Conservation (phyloP, 1,284 basidiomycete genomes). For the Coniferiporia sulphurascens region DNA sequence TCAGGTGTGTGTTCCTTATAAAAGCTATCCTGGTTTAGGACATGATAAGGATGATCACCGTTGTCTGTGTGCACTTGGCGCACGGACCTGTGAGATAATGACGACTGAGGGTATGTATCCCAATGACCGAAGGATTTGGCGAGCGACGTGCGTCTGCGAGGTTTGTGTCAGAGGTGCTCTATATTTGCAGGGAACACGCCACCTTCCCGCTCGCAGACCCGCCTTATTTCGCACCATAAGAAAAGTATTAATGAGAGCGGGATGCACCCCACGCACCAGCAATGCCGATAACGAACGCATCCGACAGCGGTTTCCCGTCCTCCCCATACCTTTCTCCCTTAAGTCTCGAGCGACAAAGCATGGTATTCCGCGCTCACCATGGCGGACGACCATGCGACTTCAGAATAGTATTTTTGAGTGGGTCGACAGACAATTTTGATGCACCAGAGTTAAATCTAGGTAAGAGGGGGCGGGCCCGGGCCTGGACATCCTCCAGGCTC, state of each 20-base stretch:
- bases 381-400: constrained; percentile 79
- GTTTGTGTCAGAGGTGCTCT: constrained; percentile 9
- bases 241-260: constrained; percentile 8
- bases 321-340: constrained; percentile 58
- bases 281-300: constrained; percentile 91
- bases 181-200: constrained; percentile 18
- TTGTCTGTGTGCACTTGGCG: background rate
- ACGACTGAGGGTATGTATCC: constrained; percentile 85
- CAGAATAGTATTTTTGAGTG: constrained; percentile 71
- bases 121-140: constrained; percentile 76
- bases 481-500: background rate
- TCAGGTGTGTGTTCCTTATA: constrained; percentile 80
- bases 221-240: constrained; percentile 38
- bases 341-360: constrained; percentile 7
- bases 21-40: constrained; percentile 75
- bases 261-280: constrained; percentile 54
- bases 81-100: constrained; percentile 75
- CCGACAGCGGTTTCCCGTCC: constrained; percentile 60
- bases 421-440: constrained; percentile 7
- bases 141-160: constrained; percentile 82
- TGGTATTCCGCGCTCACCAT: constrained; percentile 47
- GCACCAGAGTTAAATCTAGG: background rate
- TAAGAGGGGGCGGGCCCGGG: constrained; percentile 1
- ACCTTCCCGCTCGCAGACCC: constrained; percentile 95
- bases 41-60: background rate